Evolutionary conservation across 306 rosid genomes (phyloP).

Genomic region (Glycyrrhiza uralensis): DNA sequence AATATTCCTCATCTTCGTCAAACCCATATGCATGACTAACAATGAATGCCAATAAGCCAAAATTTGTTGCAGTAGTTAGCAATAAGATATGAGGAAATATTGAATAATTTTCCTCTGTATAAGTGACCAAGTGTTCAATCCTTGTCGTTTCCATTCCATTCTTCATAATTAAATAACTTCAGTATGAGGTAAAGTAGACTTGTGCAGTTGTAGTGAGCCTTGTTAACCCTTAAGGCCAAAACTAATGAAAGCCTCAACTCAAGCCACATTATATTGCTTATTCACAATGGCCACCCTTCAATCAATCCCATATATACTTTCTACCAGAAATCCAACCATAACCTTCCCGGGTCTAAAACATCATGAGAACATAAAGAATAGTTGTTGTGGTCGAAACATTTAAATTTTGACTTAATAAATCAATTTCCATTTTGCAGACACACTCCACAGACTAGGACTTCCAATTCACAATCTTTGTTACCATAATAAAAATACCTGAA

Average conservation of each 20-base stretch:
- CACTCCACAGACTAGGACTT: constrained; percentile 16
- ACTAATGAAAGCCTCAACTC: not conserved
- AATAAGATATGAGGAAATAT: not conserved
- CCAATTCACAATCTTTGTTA: constrained; percentile 8
- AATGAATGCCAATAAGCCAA: not conserved
- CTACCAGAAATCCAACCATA: not conserved
- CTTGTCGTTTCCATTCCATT: too few relatives aligned
- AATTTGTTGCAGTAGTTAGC: not conserved
- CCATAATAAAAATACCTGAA: constrained; percentile 77
- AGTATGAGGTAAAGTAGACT: too few relatives aligned
- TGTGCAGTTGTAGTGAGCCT: too few relatives aligned
- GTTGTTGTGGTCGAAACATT: constrained; percentile 1
- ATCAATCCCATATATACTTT: not conserved
- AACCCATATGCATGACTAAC: not conserved
- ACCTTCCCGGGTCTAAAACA: not conserved
- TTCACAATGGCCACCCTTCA: not conserved
- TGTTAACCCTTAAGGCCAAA: not conserved
- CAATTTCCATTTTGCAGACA: constrained; percentile 10
- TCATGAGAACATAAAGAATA: constrained; percentile 6
- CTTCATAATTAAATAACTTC: too few relatives aligned
- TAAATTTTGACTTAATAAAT: not conserved
- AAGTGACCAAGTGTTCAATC: too few relatives aligned
- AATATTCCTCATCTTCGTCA: not conserved
- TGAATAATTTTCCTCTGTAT: not conserved
- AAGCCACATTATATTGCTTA: not conserved